Evolutionary conservation across 805 yeast genomes (phyloP).

Genomic region (Kodamaea nitidulidarum): DNA sequence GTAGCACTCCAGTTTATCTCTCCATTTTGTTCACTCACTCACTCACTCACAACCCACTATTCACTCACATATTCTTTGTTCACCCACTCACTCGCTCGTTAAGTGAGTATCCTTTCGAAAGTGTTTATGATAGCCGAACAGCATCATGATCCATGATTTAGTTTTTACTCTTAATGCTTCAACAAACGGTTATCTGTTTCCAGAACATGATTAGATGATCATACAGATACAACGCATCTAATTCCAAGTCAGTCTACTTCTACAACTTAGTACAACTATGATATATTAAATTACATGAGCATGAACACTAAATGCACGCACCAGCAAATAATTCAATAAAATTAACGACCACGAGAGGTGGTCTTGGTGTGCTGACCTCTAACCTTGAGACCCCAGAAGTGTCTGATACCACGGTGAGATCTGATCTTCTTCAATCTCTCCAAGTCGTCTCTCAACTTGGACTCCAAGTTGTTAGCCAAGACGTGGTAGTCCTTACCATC

Average conservation of each 20-base stretch:
- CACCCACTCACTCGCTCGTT: too few species aligned
- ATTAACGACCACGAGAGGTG: constrained; percentile 86
- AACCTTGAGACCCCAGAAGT: constrained; percentile 99
- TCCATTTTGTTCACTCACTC: too few species aligned
- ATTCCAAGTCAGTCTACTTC: neutral
- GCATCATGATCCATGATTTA: too few species aligned
- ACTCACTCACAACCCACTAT: too few species aligned
- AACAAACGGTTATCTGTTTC: too few species aligned
- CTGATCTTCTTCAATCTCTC: constrained; percentile 99
- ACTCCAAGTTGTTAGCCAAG: constrained; percentile 97
- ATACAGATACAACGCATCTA: too few species aligned
- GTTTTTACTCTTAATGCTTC: too few species aligned
- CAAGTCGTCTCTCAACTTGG: constrained; percentile 99
- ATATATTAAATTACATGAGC: constrained; percentile 13
- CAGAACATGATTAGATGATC: too few species aligned
- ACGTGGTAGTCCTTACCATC: constrained; percentile 99
- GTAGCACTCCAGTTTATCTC: too few species aligned
- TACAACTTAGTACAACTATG: constrained; percentile 6
- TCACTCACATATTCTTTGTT: too few species aligned
- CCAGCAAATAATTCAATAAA: constrained; percentile 14
- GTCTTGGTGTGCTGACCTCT: constrained; percentile 99
- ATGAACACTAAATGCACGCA: constrained; percentile 8
- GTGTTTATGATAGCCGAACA: too few species aligned
- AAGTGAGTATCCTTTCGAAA: too few species aligned
- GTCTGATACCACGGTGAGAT: constrained; percentile 99